Percentiles rank a stretch among this genome's conserved stretches.
phyloP scores from a whole-genome alignment of 345 rosid species.

The Mangifera indica region DNA sequence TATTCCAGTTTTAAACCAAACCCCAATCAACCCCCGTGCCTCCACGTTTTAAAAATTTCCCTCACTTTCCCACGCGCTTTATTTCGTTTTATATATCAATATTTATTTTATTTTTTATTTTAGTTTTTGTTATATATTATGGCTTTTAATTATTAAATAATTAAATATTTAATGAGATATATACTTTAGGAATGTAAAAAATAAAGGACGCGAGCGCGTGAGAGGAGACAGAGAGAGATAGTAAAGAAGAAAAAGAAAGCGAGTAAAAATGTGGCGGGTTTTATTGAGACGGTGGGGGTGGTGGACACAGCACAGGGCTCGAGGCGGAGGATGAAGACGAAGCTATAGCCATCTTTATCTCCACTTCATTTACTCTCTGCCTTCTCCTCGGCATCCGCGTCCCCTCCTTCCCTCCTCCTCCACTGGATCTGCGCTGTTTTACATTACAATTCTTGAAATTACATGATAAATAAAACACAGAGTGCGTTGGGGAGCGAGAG shows the following conservation, averaged over 20 bases:
- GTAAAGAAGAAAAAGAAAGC: not conserved
- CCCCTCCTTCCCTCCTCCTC: not conserved
- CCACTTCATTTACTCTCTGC: not conserved
- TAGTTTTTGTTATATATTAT: too few relatives aligned
- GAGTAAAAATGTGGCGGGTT: conserved; percentile 12
- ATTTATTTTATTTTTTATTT: too few relatives aligned
- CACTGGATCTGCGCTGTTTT: conserved; percentile 13
- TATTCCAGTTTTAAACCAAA: conserved; percentile 5
- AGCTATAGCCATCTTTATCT: too few relatives aligned
- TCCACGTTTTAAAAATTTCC: too few relatives aligned
- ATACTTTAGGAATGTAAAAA: not conserved
- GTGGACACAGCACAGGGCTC: conserved; percentile 28
- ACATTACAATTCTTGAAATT: not conserved
- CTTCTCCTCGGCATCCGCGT: conserved; percentile 2
- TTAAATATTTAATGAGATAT: too few relatives aligned
- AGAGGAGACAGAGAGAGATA: not conserved
- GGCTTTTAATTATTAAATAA: too few relatives aligned
- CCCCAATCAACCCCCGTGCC: not conserved
- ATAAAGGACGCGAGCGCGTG: not conserved
- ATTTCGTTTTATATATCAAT: too few relatives aligned
- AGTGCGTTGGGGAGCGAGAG: not conserved
- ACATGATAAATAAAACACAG: rapidly evolving
- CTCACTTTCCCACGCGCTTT: too few relatives aligned
- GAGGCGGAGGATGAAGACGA: not conserved
- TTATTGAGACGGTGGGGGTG: conserved; percentile 16